phyloP scores from a whole-genome alignment of 768 basidiomycete genomes.

The Russula griseocarnosa region DNA sequence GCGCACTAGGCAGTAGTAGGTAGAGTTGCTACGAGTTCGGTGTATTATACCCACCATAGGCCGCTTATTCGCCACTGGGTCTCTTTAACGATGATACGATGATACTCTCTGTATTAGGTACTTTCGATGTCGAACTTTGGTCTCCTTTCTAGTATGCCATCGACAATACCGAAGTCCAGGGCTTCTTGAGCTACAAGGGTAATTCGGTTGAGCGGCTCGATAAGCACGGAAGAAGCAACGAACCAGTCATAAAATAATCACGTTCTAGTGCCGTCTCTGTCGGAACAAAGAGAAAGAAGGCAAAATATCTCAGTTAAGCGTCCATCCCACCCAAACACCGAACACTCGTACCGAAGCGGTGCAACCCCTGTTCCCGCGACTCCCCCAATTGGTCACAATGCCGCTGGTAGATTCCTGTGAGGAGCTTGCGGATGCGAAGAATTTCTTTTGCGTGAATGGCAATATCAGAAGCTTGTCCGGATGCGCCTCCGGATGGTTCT shows the following conservation, averaged over 20 bases:
- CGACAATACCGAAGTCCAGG: slow-evolving; percentile 86
- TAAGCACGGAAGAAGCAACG: slow-evolving; percentile 29
- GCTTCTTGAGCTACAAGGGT: slow-evolving; percentile 70
- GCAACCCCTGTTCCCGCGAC: slow-evolving; percentile 54
- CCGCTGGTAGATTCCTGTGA: slow-evolving; percentile 85
- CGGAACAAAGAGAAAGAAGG: slow-evolving; percentile 20
- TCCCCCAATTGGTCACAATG: slow-evolving; percentile 76
- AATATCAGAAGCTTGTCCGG: slow-evolving; percentile 93
- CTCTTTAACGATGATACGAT: background rate
- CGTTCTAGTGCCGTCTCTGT: slow-evolving; percentile 85
- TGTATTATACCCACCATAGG: background rate
- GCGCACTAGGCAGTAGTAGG: background rate
- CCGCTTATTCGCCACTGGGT: background rate
- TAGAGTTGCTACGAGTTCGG: background rate
- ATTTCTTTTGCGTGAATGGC: slow-evolving; percentile 98
- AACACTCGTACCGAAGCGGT: slow-evolving; percentile 68
- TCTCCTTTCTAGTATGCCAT: slow-evolving; percentile 81
- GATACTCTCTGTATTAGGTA: slow-evolving; percentile 10
- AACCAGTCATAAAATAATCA: slow-evolving; percentile 94
- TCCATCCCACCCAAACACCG: slow-evolving; percentile 24
- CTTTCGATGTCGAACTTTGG: slow-evolving; percentile 46
- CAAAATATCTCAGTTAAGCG: slow-evolving; percentile 30
- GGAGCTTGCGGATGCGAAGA: slow-evolving; percentile 73
- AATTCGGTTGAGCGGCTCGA: slow-evolving; percentile 23
- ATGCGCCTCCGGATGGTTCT: slow-evolving; percentile 97